Evolutionary conservation across 345 rosid species (phyloP).

Genomic region (Lagerstroemia speciosa): DNA sequence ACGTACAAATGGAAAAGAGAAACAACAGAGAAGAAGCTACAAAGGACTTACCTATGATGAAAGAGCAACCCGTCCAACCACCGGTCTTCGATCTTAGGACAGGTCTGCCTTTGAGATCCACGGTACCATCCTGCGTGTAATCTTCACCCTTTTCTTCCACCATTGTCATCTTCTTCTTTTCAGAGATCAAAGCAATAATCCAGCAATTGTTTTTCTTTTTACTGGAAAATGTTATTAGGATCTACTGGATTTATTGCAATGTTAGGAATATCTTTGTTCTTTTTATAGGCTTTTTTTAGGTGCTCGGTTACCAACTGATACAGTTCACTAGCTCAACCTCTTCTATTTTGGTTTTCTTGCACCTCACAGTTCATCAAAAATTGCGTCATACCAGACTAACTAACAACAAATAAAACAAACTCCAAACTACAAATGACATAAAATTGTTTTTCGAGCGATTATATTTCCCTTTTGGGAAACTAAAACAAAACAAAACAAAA

Average conservation of each 20-base stretch:
- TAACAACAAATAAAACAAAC: not conserved
- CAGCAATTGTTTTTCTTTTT: not conserved
- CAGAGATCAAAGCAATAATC: not conserved
- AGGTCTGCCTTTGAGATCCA: conserved; percentile 43
- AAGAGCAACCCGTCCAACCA: conserved; percentile 49
- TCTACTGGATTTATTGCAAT: no score
- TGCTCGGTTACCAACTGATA: not conserved
- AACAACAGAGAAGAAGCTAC: no score
- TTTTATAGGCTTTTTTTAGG: not conserved
- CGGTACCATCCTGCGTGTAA: conserved; percentile 46
- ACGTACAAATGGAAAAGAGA: not conserved
- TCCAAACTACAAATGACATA: not conserved
- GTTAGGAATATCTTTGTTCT: not conserved
- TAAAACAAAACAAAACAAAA: no score
- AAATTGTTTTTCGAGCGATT: not conserved
- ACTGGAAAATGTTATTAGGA: not conserved
- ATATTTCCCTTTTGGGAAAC: no score
- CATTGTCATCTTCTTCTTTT: conserved; percentile 8
- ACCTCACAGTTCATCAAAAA: no score
- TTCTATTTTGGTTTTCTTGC: no score
- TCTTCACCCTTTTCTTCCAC: conserved; percentile 31
- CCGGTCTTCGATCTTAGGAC: conserved; percentile 41
- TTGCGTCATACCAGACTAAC: not conserved
- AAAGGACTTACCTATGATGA: conserved; percentile 34
- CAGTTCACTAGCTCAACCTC: not conserved